Evolutionary conservation across 1,139 yeast genomes (phyloP), one percentile per base, ranked within the genome.

Genomic region (Geotrichum candidum): DNA sequence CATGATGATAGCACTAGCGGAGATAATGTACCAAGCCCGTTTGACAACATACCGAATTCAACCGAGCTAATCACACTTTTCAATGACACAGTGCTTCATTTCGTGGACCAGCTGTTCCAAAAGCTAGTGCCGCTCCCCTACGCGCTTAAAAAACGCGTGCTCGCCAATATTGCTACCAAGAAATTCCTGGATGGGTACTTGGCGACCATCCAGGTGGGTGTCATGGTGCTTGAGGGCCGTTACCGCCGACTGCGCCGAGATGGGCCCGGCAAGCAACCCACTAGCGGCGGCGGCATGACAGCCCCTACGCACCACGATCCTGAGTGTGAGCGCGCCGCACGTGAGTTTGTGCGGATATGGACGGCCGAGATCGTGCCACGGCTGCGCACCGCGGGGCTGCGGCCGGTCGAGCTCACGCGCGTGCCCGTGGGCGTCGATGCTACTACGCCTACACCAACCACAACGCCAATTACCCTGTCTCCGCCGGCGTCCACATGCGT

Each of bases 181-280:
- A 53, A 56, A 31, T 70, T 70, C 57, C 56, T 70, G 1, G 57
- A 59, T 3, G 70, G 70, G 0, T 68, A 63, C 53, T 56, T 68
- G 31, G 70, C 68, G 45, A 61, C 68, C 1, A 58, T 68, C 6
- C 56, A 57, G 22, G 65, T 70, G 9, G 68, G 67, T 0, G 65
- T 68, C 1, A 61, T 68, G 25, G 64, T 70, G 46, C 66, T 69
- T 67, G 68, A 69, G 15, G 73, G 73, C 6, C 62, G 73, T 13
- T 55, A 65, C 45, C 65, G 72, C 3, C 61, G 62, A 55, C 9
- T 50, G 11, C 31, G 15, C 18, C 48, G n/a, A 33, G 41, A 15
- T 22, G 33, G 9, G 18, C 15, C 15, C 13, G n/a, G 29, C 13
- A 31, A 53, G 15, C 29, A 45, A 27, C 33, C 13, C 51, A 13